Evolutionary conservation across 805 yeast genomes (phyloP), one percentile per base, ranked within the genome.

Genomic region (Candida easanensis): DNA sequence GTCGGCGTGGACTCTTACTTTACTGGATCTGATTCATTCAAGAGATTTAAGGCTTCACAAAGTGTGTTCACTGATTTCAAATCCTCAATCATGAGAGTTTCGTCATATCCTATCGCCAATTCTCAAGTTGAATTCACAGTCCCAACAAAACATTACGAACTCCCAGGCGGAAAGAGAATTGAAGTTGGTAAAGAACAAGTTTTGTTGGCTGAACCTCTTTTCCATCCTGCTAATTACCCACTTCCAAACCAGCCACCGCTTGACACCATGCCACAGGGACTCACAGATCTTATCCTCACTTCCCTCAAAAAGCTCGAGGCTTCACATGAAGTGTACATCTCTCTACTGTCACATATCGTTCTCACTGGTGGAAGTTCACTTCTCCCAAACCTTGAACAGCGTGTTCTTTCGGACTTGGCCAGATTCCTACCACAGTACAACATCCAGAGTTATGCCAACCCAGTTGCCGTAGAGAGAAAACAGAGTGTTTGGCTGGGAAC

Each of bases 401-500:
- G 90, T 50, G 61, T 87, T 40, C 71, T 81, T 50, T 71, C 73
- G 41, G 95, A 85, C 53, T 64, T 87, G 38, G 67, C 78, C 19
- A 63, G 71, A 42, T 65, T 77, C 46, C 77, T 86, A 48, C 88
- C 91, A 4, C 87, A 86, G 44, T 71, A 84, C 54, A 82, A 81
- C 39, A 50, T 56, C 23, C 58, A 52, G 36, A 50, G 83, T 26
- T 86, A 80, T 53, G 80, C 88, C 5, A 77, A 78, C 11, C 89
- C 90, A 25, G 76, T 74, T 49, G 58, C 79, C 8, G 67, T 70
- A 36, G 95, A 86, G 61, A 73, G 95, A 56, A 70, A 73, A 44
- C 77, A 76, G 56, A 77, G 86, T 27, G 73, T 84, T 4, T 86
- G 93, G 91, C 74, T 85, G 35, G 95, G 95, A 15, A 91, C 91